Conservation (phyloP, 2,329 filamentous ascomycete genomes). For the Colletotrichum sp. region DNA sequence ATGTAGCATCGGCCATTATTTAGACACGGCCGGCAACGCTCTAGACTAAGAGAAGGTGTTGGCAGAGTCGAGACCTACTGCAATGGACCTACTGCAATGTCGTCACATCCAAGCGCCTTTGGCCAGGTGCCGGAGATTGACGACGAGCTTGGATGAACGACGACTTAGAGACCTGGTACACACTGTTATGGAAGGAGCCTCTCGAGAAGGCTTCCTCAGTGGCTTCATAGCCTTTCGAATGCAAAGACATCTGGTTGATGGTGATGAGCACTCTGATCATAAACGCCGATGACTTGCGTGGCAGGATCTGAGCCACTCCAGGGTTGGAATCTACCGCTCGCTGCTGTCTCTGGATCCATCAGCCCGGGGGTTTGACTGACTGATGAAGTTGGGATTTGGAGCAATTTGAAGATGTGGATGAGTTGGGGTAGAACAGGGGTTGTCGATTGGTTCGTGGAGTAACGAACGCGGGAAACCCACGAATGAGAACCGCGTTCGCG, state of each 20-base stretch:
- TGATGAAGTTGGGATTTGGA: background rate
- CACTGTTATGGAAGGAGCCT: background rate
- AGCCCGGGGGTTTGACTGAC: background rate
- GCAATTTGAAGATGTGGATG: slow-evolving; percentile 9
- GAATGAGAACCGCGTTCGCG: background rate
- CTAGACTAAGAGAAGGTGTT: background rate
- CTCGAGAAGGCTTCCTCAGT: background rate
- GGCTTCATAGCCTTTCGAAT: background rate
- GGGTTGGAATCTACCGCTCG: background rate
- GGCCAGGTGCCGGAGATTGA: background rate
- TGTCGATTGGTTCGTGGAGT: slow-evolving; percentile 12
- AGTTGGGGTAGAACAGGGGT: slow-evolving; percentile 20
- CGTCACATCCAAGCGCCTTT: background rate
- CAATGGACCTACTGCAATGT: background rate
- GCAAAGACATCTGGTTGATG: background rate
- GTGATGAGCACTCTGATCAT: background rate
- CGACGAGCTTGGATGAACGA: background rate
- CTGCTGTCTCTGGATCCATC: background rate
- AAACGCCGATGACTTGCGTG: background rate
- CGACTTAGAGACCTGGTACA: background rate
- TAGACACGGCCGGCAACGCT: background rate
- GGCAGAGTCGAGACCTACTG: background rate
- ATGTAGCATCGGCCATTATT: background rate
- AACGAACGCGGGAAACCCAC: slow-evolving; percentile 2
- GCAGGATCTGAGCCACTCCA: background rate